Conservation (phyloP, 139 green algal genomes). For the Volvox reticuliferus region DNA sequence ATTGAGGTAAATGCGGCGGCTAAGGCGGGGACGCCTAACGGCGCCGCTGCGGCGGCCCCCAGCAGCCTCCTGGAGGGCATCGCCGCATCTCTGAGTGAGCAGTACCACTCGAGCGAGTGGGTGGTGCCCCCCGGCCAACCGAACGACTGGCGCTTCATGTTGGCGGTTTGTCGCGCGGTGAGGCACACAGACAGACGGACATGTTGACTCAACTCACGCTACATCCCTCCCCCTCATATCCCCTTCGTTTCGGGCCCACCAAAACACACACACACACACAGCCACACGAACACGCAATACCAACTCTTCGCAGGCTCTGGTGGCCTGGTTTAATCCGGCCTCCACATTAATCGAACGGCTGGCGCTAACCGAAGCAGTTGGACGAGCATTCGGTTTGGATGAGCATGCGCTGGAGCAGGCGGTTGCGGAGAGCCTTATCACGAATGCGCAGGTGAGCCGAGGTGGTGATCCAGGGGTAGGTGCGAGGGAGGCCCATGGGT, state of each 20-base stretch:
- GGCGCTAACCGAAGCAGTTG: constrained; percentile 12
- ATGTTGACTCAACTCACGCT: not conserved
- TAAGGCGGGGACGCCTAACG: too few relatives aligned
- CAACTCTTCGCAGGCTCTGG: not conserved
- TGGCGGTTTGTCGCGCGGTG: constrained; percentile 22
- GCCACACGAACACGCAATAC: too few relatives aligned
- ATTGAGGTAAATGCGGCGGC: too few relatives aligned
- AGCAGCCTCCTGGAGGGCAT: constrained; percentile 1
- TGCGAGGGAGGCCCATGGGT: too few relatives aligned
- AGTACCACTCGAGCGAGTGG: constrained; percentile 5
- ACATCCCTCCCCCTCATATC: too few relatives aligned
- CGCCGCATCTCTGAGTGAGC: not conserved
- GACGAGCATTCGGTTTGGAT: constrained; percentile 37
- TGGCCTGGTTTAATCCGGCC: constrained; percentile 18
- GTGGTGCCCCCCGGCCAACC: constrained; percentile 31
- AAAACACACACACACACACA: too few relatives aligned
- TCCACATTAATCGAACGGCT: constrained; percentile 15
- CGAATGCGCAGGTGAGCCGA: constrained; percentile 10
- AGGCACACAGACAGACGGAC: not conserved
- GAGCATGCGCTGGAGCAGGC: constrained; percentile 38
- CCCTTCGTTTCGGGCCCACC: not conserved
- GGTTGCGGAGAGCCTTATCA: constrained; percentile 19
- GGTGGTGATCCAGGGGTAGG: too few relatives aligned
- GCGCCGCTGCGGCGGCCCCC: not conserved
- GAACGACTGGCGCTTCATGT: constrained; percentile 46